Base-by-base conservation (phyloP, 2,329 filamentous ascomycete species). In the Fusarium hostae region DNA sequence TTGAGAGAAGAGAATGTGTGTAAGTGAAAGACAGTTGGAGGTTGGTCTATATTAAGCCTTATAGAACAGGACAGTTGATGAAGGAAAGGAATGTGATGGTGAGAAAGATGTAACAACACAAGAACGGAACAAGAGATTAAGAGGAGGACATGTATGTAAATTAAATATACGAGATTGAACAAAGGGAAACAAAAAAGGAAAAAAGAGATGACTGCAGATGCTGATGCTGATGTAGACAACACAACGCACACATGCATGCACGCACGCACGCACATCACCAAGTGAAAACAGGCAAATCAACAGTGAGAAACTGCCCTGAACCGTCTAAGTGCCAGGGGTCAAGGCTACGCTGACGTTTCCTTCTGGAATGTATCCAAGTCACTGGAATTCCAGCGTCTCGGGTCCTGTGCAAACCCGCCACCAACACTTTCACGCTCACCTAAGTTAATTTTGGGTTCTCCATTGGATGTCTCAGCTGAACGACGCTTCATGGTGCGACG, bases 351-450 rank as follows among this genome's bases (percentile, higher is more conserved):
- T 57, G 32, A 40, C 35, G 34, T 63, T 45, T 65, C 28, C 32
- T 66, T 71, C 70, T 72, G 70, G 70, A 72, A 73, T 70, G 70
- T n/a, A 55, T 59, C 54, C 57, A 55, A 34, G 24, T 40, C 52
- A 59, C 65, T 72, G 66, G 70, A 72, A 72, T 72, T 72, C 70
- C 61, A 72, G 50, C 50, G 37, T 26, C 24, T 60, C 32, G 54
- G 50, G 54, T 40, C 44, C 56, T 50, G 24, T 55, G 41, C 24
- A 16, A 13, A 26, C 54, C 28, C 54, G 40, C 59, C 52, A 44
- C 52, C 39, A 48, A 9, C 52, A 32, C 50, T 24, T 20, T 24
- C 37, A 24, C 51, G 37, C 32, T 35, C 22, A 51, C 30, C 30
- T n/a, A 28, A 43, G 18, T 30, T 55, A 48, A 48, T 48, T 48